Conservation (phyloP, 371 early-diverging fungal genomes). For the Actinomortierella wolfii region DNA sequence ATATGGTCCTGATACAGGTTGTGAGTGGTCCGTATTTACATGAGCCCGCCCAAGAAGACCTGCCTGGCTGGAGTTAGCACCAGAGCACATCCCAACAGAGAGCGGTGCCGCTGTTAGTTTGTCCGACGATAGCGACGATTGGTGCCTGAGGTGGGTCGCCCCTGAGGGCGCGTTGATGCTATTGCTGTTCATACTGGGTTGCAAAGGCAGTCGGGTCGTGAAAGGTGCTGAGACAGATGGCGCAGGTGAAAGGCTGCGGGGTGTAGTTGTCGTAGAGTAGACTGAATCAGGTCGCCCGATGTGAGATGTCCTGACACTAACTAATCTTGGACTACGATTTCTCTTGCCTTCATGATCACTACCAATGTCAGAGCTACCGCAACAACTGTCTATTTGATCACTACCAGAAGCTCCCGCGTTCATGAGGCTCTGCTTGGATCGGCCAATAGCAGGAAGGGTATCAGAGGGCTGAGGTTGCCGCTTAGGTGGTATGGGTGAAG, state of each 20-base stretch:
- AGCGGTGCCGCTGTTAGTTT: neutral
- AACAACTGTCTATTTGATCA: no score
- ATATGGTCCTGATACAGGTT: no score
- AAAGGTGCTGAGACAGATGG: constrained; percentile 31
- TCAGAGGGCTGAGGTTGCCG: no score
- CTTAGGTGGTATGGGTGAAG: no score
- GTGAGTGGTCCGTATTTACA: no score
- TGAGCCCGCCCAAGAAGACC: no score
- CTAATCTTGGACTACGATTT: neutral
- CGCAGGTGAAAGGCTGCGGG: constrained; percentile 16
- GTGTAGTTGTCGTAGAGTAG: neutral
- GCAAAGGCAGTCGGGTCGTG: constrained; percentile 34
- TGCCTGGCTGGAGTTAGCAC: no score
- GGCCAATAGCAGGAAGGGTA: no score
- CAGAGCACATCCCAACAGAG: neutral
- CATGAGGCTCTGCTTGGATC: no score
- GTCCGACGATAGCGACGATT: constrained; percentile 3
- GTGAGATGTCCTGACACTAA: neutral
- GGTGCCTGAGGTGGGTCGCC: neutral
- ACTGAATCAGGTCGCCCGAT: neutral
- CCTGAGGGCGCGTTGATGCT: neutral
- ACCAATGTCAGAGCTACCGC: no score
- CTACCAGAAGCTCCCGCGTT: no score
- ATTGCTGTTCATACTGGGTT: constrained; percentile 14
- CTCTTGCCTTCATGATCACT: no score